Evolutionary conservation across 1,284 basidiomycete genomes (phyloP), one percentile per base, ranked within the genome.

Genomic region (Pyrrhoderma noxium): DNA sequence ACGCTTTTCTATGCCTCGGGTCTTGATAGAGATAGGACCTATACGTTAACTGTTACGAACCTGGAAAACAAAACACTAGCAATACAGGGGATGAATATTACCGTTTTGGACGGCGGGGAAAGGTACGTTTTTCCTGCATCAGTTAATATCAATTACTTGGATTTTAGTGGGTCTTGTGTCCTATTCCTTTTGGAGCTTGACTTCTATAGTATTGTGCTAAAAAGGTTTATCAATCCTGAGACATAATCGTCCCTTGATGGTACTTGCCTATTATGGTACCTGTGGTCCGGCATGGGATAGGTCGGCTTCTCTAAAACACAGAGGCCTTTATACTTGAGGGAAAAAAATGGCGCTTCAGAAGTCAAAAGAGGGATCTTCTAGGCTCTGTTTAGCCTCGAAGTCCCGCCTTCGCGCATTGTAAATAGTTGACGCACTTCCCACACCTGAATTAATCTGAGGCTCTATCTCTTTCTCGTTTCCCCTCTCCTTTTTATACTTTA

Each of bases 1-100:
- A 55, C 53, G 9, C 69, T 89, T 8, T 88, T 80, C 61, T 82
- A 74, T 57, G 71, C 74, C 27, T 76, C 76, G 21, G 77, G 76
- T n/a, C 72, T 89, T 44, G 70, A 84, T 59, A 67, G 75, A 14
- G 64, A 63, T 37, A 45, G 59, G 9, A 55, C 61, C 11, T 84
- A 89, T 60, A 62, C 68, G 2, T 59, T 89, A 36, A 64, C 70
- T 14, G 65, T 89, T 42, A 65, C 65, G 31, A 88, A 89, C 63
- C 67, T 70, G 25, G 76, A 76, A 56, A 76, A 77, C 35, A 63
- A 70, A 1, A 69, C 71, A 14, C 62, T 78, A 49, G 67, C 70
- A 35, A 56, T 75, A 16, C 64, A 64, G 27, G 65, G 65, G 42
- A 56, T 74, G 53, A 75, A 77, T 53, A 59, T 70, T 47, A 75